Evolutionary conservation across 352 stramenopile species (phyloP), one percentile per base, ranked within the genome.

Genomic region (Pythium rishiriense): DNA sequence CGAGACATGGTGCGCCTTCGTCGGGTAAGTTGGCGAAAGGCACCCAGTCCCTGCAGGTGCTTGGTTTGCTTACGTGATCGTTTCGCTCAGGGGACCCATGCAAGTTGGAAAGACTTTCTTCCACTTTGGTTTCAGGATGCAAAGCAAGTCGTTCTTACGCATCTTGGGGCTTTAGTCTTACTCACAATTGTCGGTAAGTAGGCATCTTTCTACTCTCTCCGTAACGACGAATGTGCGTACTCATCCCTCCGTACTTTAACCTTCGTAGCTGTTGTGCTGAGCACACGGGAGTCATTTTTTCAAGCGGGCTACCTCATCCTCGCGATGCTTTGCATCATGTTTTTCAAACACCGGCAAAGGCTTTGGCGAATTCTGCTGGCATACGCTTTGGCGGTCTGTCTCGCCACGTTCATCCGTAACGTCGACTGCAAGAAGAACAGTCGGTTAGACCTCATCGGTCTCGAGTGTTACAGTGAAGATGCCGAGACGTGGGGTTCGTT

Each of bases 291-390:
- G 4, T 94, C 83, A 2, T 85, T 96, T 45, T 76, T 96, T 43
- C 87, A 96, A 67, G 88, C 90, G 29, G 87, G 87, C 15, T 96
- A 93, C 26, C 63, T 96, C 21, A 73, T 91, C n/a, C 64, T 96
- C 10, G 85, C 87, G 25, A 85, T 88, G 35, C 43, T 91, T 15
- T 66, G 92, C 2, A 93, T 93, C 66, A 58, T 96, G 11, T 94
- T 93, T 74, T 91, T 93, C 48, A 79, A 93, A 42, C 78, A 91
- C 49, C 78, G 85, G 9, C 72, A 85, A 8, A 78, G 78, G 0
- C 85, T 96, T 12, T 96, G 87, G 87, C 75, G 87, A n/a, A 64
- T 91, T 4, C 58, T 96, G 24, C 68, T 96, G 10, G 61, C 79
- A 11, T 96, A 96, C 58, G 72, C 87, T 5, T 70, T 96, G 29